phyloP scores from a whole-genome alignment of 805 yeast species.

The Lipomyces kockii region DNA sequence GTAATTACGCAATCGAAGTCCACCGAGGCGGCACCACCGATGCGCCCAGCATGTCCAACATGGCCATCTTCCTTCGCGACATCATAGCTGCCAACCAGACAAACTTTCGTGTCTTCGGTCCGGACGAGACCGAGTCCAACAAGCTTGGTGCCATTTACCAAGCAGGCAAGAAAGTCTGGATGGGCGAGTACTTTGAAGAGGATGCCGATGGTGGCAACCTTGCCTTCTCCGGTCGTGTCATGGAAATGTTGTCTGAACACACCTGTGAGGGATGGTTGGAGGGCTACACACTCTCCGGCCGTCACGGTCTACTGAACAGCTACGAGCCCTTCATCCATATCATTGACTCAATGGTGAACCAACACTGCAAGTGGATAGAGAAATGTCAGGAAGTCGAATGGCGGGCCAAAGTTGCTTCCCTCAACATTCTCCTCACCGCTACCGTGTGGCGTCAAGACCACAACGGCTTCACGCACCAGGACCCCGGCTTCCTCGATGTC shows the following conservation, averaged over 20 bases:
- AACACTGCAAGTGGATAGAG: conserved; percentile 14
- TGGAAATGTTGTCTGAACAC: conserved; percentile 15
- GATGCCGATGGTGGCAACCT: conserved; percentile 15
- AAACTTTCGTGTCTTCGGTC: conserved; percentile 14
- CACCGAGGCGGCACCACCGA: conserved; percentile 8
- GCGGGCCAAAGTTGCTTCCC: conserved; percentile 12
- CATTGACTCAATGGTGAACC: conserved; percentile 16
- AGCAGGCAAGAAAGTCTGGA: conserved; percentile 12
- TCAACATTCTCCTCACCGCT: conserved; percentile 11
- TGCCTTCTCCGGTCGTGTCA: conserved; percentile 12
- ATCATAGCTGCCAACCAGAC: conserved; percentile 11
- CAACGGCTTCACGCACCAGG: conserved; percentile 13
- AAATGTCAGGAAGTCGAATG: conserved; percentile 12
- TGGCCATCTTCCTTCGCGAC: conserved; percentile 8
- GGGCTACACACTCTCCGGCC: conserved; percentile 11
- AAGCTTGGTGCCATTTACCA: conserved; percentile 12
- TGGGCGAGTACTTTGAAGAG: conserved; percentile 13
- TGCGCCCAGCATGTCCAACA: conserved; percentile 11
- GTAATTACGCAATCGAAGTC: conserved; percentile 9
- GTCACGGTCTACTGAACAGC: conserved; percentile 13
- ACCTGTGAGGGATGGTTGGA: conserved; percentile 15
- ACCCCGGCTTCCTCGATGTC: conserved; percentile 14
- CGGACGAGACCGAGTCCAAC: conserved; percentile 15
- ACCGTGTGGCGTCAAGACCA: conserved; percentile 16
- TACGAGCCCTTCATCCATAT: conserved; percentile 16